Evolutionary conservation across 176 grass and related monocot genomes (phyloP).

Genomic region (Tillandsia leiboldiana): DNA sequence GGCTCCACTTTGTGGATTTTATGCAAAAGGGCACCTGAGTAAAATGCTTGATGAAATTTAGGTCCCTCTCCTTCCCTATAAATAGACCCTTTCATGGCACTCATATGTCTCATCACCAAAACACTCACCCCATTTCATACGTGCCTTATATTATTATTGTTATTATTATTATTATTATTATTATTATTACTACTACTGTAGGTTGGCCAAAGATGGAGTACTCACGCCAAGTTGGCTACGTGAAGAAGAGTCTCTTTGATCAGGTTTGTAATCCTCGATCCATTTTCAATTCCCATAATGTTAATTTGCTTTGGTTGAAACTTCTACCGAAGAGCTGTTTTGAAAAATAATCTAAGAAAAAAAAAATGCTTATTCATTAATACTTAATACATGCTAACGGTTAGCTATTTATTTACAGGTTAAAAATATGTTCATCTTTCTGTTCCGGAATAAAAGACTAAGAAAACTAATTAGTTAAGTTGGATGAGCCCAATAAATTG

Average conservation of each 20-base stretch:
- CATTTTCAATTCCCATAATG: constrained; percentile 8
- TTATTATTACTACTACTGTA: not conserved
- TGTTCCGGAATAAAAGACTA: no score
- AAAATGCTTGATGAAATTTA: not conserved
- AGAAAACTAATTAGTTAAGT: no score
- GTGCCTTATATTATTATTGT: not conserved
- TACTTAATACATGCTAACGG: no score
- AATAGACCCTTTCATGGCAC: constrained; percentile 2
- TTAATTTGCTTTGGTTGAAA: not conserved
- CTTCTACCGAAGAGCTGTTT: not conserved
- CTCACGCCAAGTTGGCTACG: constrained; percentile 31
- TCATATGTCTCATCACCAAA: constrained; percentile 25
- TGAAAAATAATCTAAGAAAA: no score
- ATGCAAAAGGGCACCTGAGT: no score
- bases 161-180: constrained; percentile 3
- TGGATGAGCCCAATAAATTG: no score
- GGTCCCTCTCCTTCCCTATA: constrained; percentile 5
- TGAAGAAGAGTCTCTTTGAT: constrained; percentile 83
- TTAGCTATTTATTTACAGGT: no score
- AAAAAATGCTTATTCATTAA: no score
- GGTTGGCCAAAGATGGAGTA: constrained; percentile 39
- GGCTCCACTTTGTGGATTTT: not conserved
- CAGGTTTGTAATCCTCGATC: constrained; percentile 31
- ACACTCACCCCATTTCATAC: constrained; percentile 17
- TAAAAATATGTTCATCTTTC: no score